A percentile compares a stretch with the other conserved stretches of the same genome.
Conservation (phyloP, 2,329 filamentous ascomycete species). For the Cordyceps tenuipes region DNA sequence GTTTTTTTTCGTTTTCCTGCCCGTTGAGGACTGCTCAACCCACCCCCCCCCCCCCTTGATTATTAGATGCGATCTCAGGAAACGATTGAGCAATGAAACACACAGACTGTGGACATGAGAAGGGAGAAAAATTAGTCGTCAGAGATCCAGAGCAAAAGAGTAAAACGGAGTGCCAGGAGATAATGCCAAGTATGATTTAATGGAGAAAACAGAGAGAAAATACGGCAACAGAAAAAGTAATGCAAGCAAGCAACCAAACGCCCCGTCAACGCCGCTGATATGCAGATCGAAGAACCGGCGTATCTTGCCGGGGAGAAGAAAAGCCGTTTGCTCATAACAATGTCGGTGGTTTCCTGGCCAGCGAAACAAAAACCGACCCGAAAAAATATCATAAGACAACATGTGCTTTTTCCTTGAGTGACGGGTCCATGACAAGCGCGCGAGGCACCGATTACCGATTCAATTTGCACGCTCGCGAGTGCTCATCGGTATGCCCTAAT, state of each 20-base stretch:
- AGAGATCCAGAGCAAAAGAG: background rate
- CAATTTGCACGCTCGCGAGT: constrained; percentile 17
- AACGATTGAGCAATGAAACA: background rate
- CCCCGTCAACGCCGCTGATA: constrained; percentile 23
- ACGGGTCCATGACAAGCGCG: background rate
- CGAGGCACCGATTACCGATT: background rate
- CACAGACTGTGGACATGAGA: background rate
- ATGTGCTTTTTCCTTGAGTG: background rate
- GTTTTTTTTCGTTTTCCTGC: background rate
- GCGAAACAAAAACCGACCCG: background rate
- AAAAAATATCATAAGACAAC: background rate
- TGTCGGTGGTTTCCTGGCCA: background rate
- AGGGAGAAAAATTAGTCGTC: background rate
- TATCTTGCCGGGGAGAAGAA: background rate
- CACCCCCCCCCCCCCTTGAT: background rate
- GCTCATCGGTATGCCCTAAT: constrained; percentile 26
- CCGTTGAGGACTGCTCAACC: background rate
- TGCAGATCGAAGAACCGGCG: constrained; percentile 16
- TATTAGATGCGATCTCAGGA: background rate
- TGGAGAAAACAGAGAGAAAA: background rate
- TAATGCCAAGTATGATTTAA: background rate
- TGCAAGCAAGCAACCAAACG: constrained; percentile 8
- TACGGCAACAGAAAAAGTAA: constrained; percentile 6
- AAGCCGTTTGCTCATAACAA: background rate
- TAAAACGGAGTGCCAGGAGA: background rate